Evolutionary conservation across 768 basidiomycete genomes (phyloP).

Genomic region (Crassisporium funariophilum): DNA sequence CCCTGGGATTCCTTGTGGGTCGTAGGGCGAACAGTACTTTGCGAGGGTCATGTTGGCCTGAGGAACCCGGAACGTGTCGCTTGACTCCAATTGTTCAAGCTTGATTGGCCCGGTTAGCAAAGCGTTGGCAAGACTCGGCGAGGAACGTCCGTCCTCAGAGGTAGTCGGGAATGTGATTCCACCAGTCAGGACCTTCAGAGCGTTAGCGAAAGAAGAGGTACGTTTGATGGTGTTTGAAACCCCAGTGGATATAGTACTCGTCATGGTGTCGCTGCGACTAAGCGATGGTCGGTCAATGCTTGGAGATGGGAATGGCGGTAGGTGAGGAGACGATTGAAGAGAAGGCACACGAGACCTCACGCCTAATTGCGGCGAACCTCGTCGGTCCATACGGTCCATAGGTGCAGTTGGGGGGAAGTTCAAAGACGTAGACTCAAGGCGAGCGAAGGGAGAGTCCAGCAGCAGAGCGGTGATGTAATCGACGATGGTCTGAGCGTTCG

Average conservation of each 20-base stretch:
- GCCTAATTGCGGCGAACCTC: conserved; percentile 34
- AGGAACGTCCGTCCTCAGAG: conserved; percentile 51
- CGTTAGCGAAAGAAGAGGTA: conserved; percentile 81
- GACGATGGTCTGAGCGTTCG: conserved; percentile 85
- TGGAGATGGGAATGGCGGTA: conserved; percentile 48
- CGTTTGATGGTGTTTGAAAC: conserved; percentile 72
- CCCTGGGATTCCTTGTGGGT: conserved; percentile 33
- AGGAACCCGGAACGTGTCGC: conserved; percentile 65
- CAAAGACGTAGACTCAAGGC: conserved; percentile 69
- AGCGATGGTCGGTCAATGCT: conserved; percentile 47
- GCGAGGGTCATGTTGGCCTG: conserved; percentile 80
- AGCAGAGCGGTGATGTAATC: conserved; percentile 93
- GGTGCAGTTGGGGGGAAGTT: conserved; percentile 48
- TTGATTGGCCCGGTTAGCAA: conserved; percentile 19
- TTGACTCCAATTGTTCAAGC: conserved; percentile 24
- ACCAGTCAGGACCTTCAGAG: conserved; percentile 68
- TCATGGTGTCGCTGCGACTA: conserved; percentile 63
- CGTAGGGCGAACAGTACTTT: conserved; percentile 77
- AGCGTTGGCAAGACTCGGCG: conserved; percentile 30
- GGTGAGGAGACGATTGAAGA: conserved; percentile 48
- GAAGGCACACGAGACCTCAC: conserved; percentile 51
- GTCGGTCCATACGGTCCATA: conserved; percentile 41
- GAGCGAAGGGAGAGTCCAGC: conserved; percentile 84
- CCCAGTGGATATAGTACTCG: conserved; percentile 59
- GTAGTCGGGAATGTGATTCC: conserved; percentile 70